Base-by-base conservation (phyloP, 208 protist species). In the Trypanosoma cruzi region DNA sequence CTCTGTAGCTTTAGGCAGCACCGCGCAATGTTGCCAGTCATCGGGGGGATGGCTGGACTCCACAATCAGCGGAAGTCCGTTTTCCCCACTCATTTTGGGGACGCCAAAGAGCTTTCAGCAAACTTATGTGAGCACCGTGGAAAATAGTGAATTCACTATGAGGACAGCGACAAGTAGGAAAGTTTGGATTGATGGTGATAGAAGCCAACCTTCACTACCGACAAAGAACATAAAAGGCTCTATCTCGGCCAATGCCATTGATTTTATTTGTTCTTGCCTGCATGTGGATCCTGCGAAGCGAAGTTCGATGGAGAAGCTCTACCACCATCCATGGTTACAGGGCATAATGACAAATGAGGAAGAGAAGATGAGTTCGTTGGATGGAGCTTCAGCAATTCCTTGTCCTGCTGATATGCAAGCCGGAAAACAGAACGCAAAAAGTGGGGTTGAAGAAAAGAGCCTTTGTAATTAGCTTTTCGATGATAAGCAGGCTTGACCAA, bases 201-300 rank as follows among this genome's bases (percentile, higher is more conserved):
- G 28, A 37, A 26, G 24, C 16, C 16, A 28, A 18, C 10, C 10
- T 42, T 64, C 2, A 31, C 32, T 69, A 32, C 63, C 62, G 11
- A 42, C 37, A 48, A 69, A 49, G 32, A 53, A 42, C 59, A 59
- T 46, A 24, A 44, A 44, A 49, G 68, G 64, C 8, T 22, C 16
- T 10, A 81, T 91, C 46, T 86, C 80, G 48, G 77, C 71, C 1
- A 55, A 68, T 2, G 80, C 82, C 5, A 81, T 88, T 20, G 80
- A 92, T 62, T 92, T 92, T 68, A 77, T 92, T 44, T 68, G 80
- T 1, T 56, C 58, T 50, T 92, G 86, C 42, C 62, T 88, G 14
- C 24, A 37, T 6, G 57, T 86, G 13, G 78, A 88, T 58, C 69
- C 76, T 16, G 13, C 24, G 5, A 60, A 86, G 31, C 82, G 86